Evolutionary conservation across 2,329 filamentous ascomycete genomes (phyloP).

Genomic region (Verticillium klebahnii): DNA sequence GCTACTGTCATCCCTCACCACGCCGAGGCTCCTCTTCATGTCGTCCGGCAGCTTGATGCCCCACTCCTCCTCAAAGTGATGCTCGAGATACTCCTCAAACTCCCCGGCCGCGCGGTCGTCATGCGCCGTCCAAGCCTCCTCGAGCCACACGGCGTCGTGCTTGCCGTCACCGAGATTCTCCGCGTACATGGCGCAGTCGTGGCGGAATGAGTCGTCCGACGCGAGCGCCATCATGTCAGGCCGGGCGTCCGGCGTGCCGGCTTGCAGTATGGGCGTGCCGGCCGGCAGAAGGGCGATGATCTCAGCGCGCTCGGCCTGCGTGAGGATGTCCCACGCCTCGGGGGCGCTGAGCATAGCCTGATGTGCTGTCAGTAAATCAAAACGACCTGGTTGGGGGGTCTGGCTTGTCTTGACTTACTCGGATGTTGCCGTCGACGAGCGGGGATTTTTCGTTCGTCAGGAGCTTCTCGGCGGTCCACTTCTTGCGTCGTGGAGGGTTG

Average conservation of each 20-base stretch:
- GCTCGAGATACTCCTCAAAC: slow-evolving; percentile 42
- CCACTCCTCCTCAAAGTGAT: slow-evolving; percentile 45
- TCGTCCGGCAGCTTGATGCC: slow-evolving; percentile 32
- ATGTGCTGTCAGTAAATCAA: background rate
- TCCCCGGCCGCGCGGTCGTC: slow-evolving; percentile 41
- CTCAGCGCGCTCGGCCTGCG: slow-evolving; percentile 25
- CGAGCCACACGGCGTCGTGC: slow-evolving; percentile 50
- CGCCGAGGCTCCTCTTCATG: slow-evolving; percentile 14
- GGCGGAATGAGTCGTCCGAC: slow-evolving; percentile 46
- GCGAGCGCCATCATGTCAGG: slow-evolving; percentile 36
- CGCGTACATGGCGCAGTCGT: slow-evolving; percentile 41
- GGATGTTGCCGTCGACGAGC: slow-evolving; percentile 30
- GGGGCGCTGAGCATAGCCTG: slow-evolving; percentile 32
- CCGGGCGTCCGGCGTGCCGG: slow-evolving; percentile 27
- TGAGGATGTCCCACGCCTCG: slow-evolving; percentile 31
- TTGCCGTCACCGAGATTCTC: slow-evolving; percentile 42
- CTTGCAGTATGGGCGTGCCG: slow-evolving; percentile 27
- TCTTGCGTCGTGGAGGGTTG: slow-evolving; percentile 12
- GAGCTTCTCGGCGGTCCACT: slow-evolving; percentile 30
- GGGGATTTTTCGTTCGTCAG: slow-evolving; percentile 32
- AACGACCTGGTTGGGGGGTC: no score
- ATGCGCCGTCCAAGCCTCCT: slow-evolving; percentile 46
- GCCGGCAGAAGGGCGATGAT: slow-evolving; percentile 34
- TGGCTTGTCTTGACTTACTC: slow-evolving; percentile 19
- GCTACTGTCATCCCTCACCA: background rate